Evolutionary conservation across 306 rosid genomes (phyloP), one percentile per base, ranked within the genome.

Genomic region (Quercus ilex): DNA sequence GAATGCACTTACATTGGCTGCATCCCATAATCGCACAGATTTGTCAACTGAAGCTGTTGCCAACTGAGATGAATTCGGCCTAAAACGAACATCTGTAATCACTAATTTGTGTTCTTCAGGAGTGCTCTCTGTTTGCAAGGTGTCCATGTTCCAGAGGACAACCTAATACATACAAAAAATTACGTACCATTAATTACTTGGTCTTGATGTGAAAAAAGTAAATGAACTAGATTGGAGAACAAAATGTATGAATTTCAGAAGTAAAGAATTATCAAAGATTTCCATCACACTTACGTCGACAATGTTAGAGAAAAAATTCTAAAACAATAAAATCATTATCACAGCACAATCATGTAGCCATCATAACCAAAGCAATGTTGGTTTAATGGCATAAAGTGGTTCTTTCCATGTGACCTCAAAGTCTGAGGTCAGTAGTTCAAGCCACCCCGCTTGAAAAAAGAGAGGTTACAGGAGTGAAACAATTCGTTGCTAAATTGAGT

Each of bases 1-100:
- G 80, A 74, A 38, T 28, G 51, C 8, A 28, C 78, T 71, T 85
- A 88, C 91, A 72, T 88, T 83, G 56, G 84, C 73, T 72, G 87
- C 87, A 51, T 88, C 91, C 91, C 91, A 88, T 80, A 88, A 64
- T 19, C 91, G 89, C 78, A 88, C 91, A 65, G 87, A 84, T 76
- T 85, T 80, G 77, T 88, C 91, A 63, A 74, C 20, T 5, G 91
- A 88, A 71, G 89, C 82, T 33, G 91, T 85, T 1, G 84, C 88
- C 80, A 88, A 67, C 87, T 88, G 89, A 80, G 85, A 68, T 49
- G 91, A 88, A 78, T 88, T 85, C 13, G 91, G 89, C 81, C 91
- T 88, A 46, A 85, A 88, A 46, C 91, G 89, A 64, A 85, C 85
- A 73, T 88, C 91, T 67, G 89, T 52, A 80, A 88, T 88, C 70